These are phyloP conservation scores for Aspergillus quadrilineatus DNA, from an alignment of 2,329 filamentous ascomycete species.

Conservation along the genomic window DNA sequence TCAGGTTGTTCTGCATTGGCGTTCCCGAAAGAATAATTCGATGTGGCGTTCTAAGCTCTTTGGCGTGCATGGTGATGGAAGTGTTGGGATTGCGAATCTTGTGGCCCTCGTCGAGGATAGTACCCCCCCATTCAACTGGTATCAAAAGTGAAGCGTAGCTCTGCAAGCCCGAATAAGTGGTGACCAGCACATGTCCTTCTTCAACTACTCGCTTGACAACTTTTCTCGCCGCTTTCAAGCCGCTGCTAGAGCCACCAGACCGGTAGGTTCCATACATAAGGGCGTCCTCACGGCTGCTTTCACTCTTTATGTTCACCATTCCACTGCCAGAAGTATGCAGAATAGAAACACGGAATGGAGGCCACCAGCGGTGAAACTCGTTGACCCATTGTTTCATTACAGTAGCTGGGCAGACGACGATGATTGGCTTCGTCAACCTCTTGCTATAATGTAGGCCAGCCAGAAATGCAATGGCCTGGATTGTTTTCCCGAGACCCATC, in stretches of 20 bases:
- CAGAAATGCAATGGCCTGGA: constrained; percentile 76
- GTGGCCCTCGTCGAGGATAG: constrained; percentile 93
- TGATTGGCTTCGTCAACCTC: constrained; percentile 76
- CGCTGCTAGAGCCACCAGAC: constrained; percentile 46
- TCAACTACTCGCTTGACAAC: constrained; percentile 80
- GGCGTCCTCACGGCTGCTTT: constrained; percentile 62
- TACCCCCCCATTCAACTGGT: constrained; percentile 85
- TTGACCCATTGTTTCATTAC: constrained; percentile 98
- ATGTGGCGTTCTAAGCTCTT: constrained; percentile 85
- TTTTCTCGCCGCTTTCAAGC: constrained; percentile 68
- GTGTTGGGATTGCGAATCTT: constrained; percentile 98
- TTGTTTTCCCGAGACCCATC: constrained; percentile 98
- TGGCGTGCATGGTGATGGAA: constrained; percentile 90
- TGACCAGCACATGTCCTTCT: constrained; percentile 89
- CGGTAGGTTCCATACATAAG: constrained; percentile 57
- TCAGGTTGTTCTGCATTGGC: constrained; percentile 95
- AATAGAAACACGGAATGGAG: constrained; percentile 93
- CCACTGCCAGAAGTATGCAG: constrained; percentile 93
- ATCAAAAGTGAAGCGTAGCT: constrained; percentile 83
- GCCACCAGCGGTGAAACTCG: constrained; percentile 99
- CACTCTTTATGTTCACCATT: constrained; percentile 75
- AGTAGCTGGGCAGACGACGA: constrained; percentile 90
- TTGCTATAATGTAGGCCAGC: constrained; percentile 91
- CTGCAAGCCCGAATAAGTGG: constrained; percentile 93
- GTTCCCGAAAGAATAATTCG: constrained; percentile 93